Conservation (phyloP, 2,329 filamentous ascomycete genomes). For the Aschersonia sp. region DNA sequence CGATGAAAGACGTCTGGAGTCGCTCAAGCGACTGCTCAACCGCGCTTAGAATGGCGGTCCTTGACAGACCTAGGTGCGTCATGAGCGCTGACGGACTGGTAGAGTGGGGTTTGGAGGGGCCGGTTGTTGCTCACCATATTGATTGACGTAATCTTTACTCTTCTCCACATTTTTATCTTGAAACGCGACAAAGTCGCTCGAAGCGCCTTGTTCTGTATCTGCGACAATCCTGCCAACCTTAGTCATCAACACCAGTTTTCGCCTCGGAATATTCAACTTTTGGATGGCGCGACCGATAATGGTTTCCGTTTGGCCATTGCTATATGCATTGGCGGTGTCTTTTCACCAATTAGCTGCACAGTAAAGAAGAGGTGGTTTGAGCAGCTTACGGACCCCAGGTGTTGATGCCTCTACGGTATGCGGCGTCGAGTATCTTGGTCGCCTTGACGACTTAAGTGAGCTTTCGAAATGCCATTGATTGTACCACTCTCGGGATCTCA, state of each 20-base stretch:
- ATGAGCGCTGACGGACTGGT: not conserved
- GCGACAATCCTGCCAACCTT: conserved; percentile 38
- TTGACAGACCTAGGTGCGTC: conserved; percentile 24
- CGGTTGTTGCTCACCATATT: not conserved
- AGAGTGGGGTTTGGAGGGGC: not conserved
- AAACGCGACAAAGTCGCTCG: not conserved
- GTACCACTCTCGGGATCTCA: not conserved
- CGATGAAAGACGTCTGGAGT: conserved; percentile 38
- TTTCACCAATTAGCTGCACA: conserved; percentile 1
- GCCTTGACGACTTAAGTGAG: not conserved
- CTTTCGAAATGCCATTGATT: not conserved
- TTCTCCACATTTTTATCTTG: not conserved
- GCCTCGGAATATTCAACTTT: conserved; percentile 38
- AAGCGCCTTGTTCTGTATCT: not conserved
- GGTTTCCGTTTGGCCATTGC: conserved; percentile 36
- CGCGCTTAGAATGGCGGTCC: conserved; percentile 49
- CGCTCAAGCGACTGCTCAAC: conserved; percentile 43
- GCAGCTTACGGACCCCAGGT: not conserved
- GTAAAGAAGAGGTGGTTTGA: not conserved
- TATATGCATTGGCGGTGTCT: conserved; percentile 40
- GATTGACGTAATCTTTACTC: not conserved
- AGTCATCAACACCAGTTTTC: conserved; percentile 42
- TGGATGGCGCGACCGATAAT: conserved; percentile 44
- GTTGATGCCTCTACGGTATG: not conserved
- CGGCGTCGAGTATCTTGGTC: not conserved